Percentiles rank a stretch among this genome's conserved stretches.
Conservation (phyloP, 768 basidiomycete genomes). For the Suillus lakei region DNA sequence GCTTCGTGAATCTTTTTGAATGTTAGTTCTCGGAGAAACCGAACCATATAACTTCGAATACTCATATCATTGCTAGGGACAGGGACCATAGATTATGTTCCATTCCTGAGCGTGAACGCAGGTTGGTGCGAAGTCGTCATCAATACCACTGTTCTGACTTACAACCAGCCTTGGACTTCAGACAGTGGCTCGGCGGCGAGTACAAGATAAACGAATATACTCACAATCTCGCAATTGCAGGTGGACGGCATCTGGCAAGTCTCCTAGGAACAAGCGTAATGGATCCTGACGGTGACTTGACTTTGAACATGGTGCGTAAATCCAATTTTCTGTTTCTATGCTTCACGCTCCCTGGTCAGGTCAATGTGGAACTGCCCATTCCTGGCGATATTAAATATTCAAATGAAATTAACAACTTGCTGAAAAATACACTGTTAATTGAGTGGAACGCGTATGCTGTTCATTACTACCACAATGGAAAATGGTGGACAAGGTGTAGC, state of each 20-base stretch:
- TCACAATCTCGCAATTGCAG: constrained; percentile 67
- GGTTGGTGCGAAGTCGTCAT: constrained; percentile 41
- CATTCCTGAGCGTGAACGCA: constrained; percentile 56
- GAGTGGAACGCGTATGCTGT: constrained; percentile 23
- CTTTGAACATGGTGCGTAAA: constrained; percentile 66
- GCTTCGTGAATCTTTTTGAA: constrained; percentile 57
- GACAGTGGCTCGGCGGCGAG: constrained; percentile 78
- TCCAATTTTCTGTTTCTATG: too few relatives aligned
- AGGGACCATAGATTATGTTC: constrained; percentile 61
- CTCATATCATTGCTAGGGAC: constrained; percentile 50
- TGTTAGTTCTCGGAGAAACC: constrained; percentile 27
- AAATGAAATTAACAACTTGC: constrained; percentile 18
- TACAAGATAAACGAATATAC: constrained; percentile 71
- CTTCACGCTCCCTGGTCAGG: constrained; percentile 24
- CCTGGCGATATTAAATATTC: constrained; percentile 28
- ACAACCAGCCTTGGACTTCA: constrained; percentile 68
- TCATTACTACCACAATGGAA: constrained; percentile 30
- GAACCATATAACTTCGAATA: background rate
- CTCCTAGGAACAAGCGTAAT: constrained; percentile 65
- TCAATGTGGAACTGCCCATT: constrained; percentile 47
- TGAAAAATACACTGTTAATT: constrained; percentile 22
- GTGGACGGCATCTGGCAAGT: constrained; percentile 63
- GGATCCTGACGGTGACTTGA: constrained; percentile 64
- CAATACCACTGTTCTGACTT: constrained; percentile 9
- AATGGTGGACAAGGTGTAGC: constrained; percentile 38